Evolutionary conservation across 306 rosid genomes (phyloP).

Genomic region (Myrica gale): DNA sequence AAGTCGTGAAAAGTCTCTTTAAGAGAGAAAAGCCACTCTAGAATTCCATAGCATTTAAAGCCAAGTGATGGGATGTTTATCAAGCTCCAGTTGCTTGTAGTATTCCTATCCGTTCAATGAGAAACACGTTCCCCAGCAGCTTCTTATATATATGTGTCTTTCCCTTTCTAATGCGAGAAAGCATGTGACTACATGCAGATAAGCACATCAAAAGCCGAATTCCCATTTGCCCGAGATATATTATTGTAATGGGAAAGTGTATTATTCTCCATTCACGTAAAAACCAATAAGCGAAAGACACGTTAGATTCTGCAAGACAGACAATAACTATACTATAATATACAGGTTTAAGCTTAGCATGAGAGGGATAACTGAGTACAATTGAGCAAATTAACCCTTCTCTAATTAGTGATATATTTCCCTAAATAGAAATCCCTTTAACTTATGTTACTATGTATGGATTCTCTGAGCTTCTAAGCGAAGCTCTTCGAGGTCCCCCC

Average conservation of each 20-base stretch:
- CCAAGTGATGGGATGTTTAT: too few relatives aligned
- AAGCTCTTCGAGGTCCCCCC: conserved; percentile 7
- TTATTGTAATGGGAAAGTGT: conserved; percentile 32
- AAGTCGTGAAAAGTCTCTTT: background rate
- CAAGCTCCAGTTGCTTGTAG: background rate
- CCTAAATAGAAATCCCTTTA: conserved; percentile 28
- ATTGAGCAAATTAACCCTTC: conserved; percentile 25
- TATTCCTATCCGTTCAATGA: conserved; percentile 11
- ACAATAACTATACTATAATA: background rate
- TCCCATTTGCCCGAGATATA: conserved; percentile 61
- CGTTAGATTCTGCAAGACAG: conserved; percentile 38
- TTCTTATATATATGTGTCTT: background rate
- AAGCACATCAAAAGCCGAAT: conserved; percentile 61
- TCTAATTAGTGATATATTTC: conserved; percentile 28
- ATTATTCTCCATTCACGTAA: conserved; percentile 44
- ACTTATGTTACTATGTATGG: conserved; percentile 32
- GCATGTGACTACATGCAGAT: conserved; percentile 42
- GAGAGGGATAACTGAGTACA: conserved; percentile 27
- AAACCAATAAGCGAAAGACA: conserved; percentile 42
- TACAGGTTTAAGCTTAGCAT: background rate
- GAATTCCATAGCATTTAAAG: background rate
- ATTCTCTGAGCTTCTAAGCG: conserved; percentile 36
- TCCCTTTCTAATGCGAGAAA: conserved; percentile 21
- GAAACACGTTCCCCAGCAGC: conserved; percentile 4
- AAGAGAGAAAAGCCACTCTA: background rate